Base-by-base conservation (phyloP, 352 stramenopile genomes). In the Phytophthora pseudosyringae region DNA sequence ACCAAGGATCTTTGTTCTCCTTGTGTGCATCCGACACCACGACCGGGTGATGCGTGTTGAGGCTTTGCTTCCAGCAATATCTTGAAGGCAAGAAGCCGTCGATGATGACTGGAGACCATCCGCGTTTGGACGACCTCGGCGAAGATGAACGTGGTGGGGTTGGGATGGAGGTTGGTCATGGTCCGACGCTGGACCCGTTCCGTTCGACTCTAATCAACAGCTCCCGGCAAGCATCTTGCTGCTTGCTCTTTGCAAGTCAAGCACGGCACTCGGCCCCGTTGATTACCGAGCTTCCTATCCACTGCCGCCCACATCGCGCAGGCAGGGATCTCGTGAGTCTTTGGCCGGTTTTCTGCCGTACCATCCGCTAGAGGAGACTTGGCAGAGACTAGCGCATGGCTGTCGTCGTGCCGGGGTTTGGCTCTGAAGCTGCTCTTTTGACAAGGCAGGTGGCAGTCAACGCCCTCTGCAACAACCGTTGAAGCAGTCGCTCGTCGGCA, bases 381-480 rank as follows among this genome's bases (percentile, higher is more conserved):
- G 36, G 28, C 47, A 21, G 21, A 41, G 32, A 40, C 43, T 54
- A 43, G 48, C 59, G 54, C 47, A 55, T 60, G 54, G n/a, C 47
- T 25, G 39, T 73, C 52, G 65, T 65, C 12, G 15, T 29, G 46
- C 12, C 58, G 52, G 7, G 46, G 64, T 64, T 73, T 73, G 69
- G 39, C 48, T 45, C 47, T 56, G 52, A 29, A 12, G 11, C 25
- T 21, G 11, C 36, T n/a, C 18, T 21, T 7, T 21, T 45, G 29
- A 13, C 21, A 21, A 21, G 21, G 21, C 21, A 21, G 21, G 21
- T 21, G 35, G 12, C 21, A 36, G 15, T 55, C 51, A 59, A 31
- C 43, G 49, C 64, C 59, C 59, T 68, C 60, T 68, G n/a, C 16
- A 13, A 39, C 16, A 8, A 35, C 26, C 29, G 31, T 58, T 53